Evolutionary conservation across 2,329 filamentous ascomycete species (phyloP).

Genomic region (Aureobasidium lini): DNA sequence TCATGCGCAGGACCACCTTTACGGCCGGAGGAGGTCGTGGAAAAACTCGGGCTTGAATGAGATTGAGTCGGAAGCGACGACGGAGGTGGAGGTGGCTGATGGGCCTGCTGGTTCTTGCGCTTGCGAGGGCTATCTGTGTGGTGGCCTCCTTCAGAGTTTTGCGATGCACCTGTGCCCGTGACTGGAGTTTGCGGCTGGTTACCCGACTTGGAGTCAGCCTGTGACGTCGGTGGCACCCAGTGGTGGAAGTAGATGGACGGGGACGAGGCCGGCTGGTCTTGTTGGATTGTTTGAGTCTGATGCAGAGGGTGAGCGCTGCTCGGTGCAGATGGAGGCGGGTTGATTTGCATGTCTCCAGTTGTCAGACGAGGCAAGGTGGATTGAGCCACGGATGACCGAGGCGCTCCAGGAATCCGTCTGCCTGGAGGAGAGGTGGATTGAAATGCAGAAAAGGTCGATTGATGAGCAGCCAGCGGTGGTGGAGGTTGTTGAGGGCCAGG

Average conservation of each 20-base stretch:
- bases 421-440: slow-evolving; percentile 24
- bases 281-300: slow-evolving; percentile 45
- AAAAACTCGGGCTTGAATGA: slow-evolving; percentile 44
- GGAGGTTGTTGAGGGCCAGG: slow-evolving; percentile 22
- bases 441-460: slow-evolving; percentile 35
- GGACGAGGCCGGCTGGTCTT: slow-evolving; percentile 58
- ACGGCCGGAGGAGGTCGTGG: slow-evolving; percentile 43
- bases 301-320: slow-evolving; percentile 34
- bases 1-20: slow-evolving; percentile 41
- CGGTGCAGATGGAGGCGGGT: slow-evolving; percentile 37
- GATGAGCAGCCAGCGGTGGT: slow-evolving; percentile 23
- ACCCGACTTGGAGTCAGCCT: slow-evolving; percentile 44
- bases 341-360: slow-evolving; percentile 45
- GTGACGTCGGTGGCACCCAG: slow-evolving; percentile 73
- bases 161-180: slow-evolving; percentile 51
- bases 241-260: slow-evolving; percentile 85
- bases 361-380: slow-evolving; percentile 44
- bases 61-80: slow-evolving; percentile 26
- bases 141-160: slow-evolving; percentile 45
- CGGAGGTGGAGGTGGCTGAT: slow-evolving; percentile 44
- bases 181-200: slow-evolving; percentile 67
- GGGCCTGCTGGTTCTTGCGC: slow-evolving; percentile 61
- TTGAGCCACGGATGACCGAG: slow-evolving; percentile 36
- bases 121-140: slow-evolving; percentile 75
- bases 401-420: slow-evolving; percentile 22